Evolutionary conservation across 768 basidiomycete species (phyloP).

Genomic region (Cystobasidium onofrii): DNA sequence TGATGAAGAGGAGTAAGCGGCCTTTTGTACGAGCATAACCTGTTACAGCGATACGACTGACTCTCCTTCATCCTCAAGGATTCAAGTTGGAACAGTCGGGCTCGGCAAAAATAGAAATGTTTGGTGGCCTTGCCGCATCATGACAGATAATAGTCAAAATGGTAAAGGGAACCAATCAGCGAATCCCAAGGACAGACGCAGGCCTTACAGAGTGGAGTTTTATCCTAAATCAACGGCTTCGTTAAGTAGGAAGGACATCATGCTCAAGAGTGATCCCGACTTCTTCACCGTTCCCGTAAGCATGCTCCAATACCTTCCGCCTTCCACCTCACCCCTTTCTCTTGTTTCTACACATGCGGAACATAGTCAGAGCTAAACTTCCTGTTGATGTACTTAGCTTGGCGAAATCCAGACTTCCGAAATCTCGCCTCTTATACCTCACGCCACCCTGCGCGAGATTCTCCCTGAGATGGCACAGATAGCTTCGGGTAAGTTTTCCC

Average conservation of each 20-base stretch:
- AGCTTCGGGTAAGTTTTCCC: not conserved
- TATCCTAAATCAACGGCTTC: not conserved
- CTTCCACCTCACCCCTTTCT: too few relatives aligned
- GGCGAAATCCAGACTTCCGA: not conserved
- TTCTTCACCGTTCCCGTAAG: not conserved
- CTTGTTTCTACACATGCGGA: too few relatives aligned
- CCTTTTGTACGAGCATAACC: too few relatives aligned
- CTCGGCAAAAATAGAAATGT: not conserved
- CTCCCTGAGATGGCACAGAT: not conserved
- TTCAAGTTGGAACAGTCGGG: not conserved
- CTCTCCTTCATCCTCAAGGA: not conserved
- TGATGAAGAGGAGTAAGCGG: not conserved
- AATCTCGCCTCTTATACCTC: not conserved
- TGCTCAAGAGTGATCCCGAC: not conserved
- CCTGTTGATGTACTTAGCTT: too few relatives aligned
- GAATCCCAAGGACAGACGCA: not conserved
- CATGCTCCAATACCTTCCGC: too few relatives aligned
- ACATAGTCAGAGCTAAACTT: too few relatives aligned
- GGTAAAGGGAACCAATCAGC: not conserved
- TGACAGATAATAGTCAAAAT: not conserved
- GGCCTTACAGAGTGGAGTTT: slow-evolving; percentile 14
- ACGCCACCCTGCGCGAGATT: not conserved
- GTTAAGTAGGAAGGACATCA: not conserved
- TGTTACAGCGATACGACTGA: not conserved
- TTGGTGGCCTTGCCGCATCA: slow-evolving; percentile 10